Conservation (phyloP, 441 rosid species). For the Erodium texanum region DNA sequence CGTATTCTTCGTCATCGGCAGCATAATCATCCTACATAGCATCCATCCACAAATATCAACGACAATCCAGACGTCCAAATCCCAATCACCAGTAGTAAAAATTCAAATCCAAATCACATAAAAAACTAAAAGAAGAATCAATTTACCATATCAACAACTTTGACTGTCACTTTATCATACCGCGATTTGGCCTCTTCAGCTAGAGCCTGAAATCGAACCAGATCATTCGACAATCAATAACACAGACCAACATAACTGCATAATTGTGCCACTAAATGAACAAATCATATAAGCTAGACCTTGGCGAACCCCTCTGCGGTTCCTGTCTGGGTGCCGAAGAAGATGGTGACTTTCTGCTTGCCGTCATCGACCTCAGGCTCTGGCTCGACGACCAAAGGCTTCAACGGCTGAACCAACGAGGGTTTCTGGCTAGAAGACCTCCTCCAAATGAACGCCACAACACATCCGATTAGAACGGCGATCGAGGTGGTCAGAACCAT, state of each 20-base stretch:
- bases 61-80: background rate
- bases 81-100: background rate
- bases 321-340: slow-evolving; percentile 96
- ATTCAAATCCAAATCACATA: background rate
- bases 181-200: slow-evolving; percentile 25
- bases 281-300: slow-evolving; percentile 26
- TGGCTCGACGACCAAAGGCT: slow-evolving; percentile 33
- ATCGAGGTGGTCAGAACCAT: slow-evolving; percentile 70
- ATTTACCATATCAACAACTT: slow-evolving; percentile 23
- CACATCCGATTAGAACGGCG: slow-evolving; percentile 80
- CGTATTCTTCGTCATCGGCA: slow-evolving; percentile 84
- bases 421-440: slow-evolving; percentile 46
- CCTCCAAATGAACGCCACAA: slow-evolving; percentile 56
- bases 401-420: slow-evolving; percentile 35
- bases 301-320: slow-evolving; percentile 99
- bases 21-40: slow-evolving; percentile 78
- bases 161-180: slow-evolving; percentile 23
- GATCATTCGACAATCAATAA: background rate
- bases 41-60: background rate
- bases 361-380: slow-evolving; percentile 68
- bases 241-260: background rate
- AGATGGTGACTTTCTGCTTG: slow-evolving; percentile 57
- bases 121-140: background rate
- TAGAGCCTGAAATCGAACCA: slow-evolving; percentile 17
- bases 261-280: background rate